Conservation (phyloP, 352 stramenopile species). For the Nothophytophthora sp. region DNA sequence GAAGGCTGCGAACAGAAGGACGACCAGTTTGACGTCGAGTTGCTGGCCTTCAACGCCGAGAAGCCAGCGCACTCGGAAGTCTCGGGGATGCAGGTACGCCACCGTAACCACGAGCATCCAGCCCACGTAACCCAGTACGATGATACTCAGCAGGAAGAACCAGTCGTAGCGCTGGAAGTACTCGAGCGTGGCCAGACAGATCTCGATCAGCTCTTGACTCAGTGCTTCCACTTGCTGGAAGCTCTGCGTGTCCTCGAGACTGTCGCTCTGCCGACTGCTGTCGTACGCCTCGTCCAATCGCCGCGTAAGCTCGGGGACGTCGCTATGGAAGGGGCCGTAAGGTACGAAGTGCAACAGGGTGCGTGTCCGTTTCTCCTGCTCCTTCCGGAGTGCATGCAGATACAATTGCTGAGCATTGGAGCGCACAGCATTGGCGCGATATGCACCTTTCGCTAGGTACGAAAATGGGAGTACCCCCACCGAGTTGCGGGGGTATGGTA, state of each 20-base stretch:
- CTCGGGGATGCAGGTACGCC: conserved; percentile 49
- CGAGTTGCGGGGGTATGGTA: conserved; percentile 84
- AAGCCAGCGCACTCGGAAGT: conserved; percentile 31
- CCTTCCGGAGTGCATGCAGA: conserved; percentile 64
- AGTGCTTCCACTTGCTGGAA: conserved; percentile 38
- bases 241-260: conserved; percentile 8
- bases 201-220: conserved; percentile 69
- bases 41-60: conserved; percentile 26
- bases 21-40: conserved; percentile 23
- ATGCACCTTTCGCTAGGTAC: conserved; percentile 59
- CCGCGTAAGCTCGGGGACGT: conserved; percentile 27
- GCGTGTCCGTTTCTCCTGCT: conserved; percentile 57
- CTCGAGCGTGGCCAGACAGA: conserved; percentile 72
- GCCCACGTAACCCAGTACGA: conserved; percentile 75
- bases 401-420: conserved; percentile 78
- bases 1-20: conserved; percentile 32
- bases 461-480: conserved; percentile 77
- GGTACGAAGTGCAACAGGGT: conserved; percentile 69
- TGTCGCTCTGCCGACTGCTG: conserved; percentile 2
- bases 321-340: conserved; percentile 47
- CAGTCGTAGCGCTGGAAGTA: conserved; percentile 89
- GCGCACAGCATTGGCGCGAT: conserved; percentile 63
- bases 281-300: conserved; percentile 31
- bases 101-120: conserved; percentile 72
- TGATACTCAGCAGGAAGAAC: conserved; percentile 75